Base-by-base conservation (phyloP, 2,329 filamentous ascomycete species). In the Spiromastix sp. region DNA sequence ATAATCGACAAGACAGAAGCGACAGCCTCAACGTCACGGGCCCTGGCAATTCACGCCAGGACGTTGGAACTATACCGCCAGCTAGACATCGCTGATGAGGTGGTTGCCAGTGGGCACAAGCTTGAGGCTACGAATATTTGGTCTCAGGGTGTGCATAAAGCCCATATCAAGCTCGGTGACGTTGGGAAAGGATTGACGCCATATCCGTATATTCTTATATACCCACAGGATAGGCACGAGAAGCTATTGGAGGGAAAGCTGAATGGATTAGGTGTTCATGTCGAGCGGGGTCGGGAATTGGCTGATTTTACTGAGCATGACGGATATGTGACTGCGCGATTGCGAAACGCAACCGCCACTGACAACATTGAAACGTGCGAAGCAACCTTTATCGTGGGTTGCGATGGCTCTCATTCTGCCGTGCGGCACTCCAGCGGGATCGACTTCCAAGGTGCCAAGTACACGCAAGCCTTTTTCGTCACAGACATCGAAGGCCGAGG, bases 381-480 rank as follows among this genome's bases (percentile, higher is more conserved):
- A 8, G 37, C 37, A 13, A 10, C 18, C 27, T 12, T 59, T 57
- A 63, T 84, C 21, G 64, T 84, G 3, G 79, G 79, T 1, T 78
- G 73, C 30, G 79, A 83, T 43, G 79, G 79, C 0, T 79, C 79
- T 0, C 76, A 79, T 47, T 76, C 70, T 36, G 81, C 77, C 74
- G 74, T 73, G 0, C 60, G 79, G 20, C 63, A 66, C 34, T 42
- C 47, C 0, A 56, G 61, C 15, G 47, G 46, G 12, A 50, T 68
- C 16, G 48, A 49, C 4, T 69, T 63, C 33, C 52, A 61, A 4
- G 66, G 66, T 1, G 59, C 49, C 2, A 51, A 57, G 1, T 70
- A 68, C 32, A 47, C 54, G 1, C 61, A 64, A 27, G 48, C 61
- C 3, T 69, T 67, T 38, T 59, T 65, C 21, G 61, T 70, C 12